Percentiles rank a stretch among this genome's conserved stretches.
These are phyloP conservation scores for Psidium guajava DNA, from an alignment of 345 rosid genomes.

Conservation along the genomic window DNA sequence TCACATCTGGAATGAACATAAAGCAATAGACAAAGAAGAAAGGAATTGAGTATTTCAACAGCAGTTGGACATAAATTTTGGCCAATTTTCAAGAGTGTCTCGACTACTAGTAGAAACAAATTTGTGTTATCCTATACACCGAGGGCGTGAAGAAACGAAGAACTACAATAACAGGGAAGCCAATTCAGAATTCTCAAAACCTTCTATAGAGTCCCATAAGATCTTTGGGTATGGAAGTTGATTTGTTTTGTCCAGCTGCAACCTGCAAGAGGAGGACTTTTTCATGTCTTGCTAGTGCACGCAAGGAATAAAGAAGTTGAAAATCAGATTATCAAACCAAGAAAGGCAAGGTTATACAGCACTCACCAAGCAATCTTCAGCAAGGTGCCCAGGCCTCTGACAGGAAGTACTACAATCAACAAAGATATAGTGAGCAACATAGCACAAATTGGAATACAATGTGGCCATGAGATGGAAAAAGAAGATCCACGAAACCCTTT, in stretches of 20 bases:
- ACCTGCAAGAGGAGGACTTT: slow-evolving; percentile 7
- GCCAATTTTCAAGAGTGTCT: background rate
- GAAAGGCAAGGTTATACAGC: background rate
- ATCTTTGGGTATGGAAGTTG: slow-evolving; percentile 32
- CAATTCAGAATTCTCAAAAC: slow-evolving; percentile 9
- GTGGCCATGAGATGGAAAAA: background rate
- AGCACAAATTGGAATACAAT: background rate
- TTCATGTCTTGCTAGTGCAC: background rate
- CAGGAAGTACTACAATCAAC: slow-evolving; percentile 44
- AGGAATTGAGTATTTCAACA: background rate
- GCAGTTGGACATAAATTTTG: background rate
- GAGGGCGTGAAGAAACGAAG: background rate
- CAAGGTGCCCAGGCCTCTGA: slow-evolving; percentile 63
- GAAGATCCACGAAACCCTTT: background rate
- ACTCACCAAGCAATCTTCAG: slow-evolving; percentile 48
- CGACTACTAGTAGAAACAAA: background rate
- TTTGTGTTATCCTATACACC: background rate
- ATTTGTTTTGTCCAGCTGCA: slow-evolving; percentile 12
- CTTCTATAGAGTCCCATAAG: slow-evolving; percentile 51
- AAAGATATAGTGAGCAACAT: background rate
- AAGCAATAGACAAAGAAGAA: background rate
- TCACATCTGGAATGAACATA: slow-evolving; percentile 40
- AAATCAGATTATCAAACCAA: background rate
- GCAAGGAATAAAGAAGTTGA: background rate
- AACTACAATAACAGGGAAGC: background rate